A percentile compares a stretch with the other conserved stretches of the same genome.
These are phyloP conservation scores for Lichenothelia convexa DNA, from an alignment of 495 filamentous ascomycete species.

Conservation along the genomic window DNA sequence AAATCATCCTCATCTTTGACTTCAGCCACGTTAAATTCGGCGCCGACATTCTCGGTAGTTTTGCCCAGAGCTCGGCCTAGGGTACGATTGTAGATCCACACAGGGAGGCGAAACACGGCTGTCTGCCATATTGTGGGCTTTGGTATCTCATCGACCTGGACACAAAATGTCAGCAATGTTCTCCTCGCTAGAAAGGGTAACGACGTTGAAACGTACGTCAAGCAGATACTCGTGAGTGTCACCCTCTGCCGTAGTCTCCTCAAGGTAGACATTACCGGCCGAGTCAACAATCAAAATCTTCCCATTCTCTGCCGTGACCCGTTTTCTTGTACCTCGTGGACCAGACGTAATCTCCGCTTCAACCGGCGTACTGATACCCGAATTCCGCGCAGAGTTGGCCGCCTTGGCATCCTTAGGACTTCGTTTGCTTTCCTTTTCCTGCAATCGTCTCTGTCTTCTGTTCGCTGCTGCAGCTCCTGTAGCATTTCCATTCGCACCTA, in stretches of 20 bases:
- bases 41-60: conserved; percentile 6
- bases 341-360: conserved; percentile 20
- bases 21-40: conserved; percentile 11
- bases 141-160: conserved; percentile 23
- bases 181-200: background rate
- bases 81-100: conserved; percentile 19
- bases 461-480: conserved; percentile 39
- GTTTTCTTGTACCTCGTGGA: conserved; percentile 54
- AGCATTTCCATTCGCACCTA: too few relatives aligned
- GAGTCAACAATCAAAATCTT: conserved; percentile 89
- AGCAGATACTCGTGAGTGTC: conserved; percentile 64
- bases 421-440: conserved; percentile 64
- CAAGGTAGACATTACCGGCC: conserved; percentile 75
- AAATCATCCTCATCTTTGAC: conserved; percentile 5
- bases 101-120: conserved; percentile 22
- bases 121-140: conserved; percentile 22
- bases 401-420: conserved; percentile 29
- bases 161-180: background rate
- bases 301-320: conserved; percentile 81
- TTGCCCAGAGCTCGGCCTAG: conserved; percentile 17
- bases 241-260: conserved; percentile 76
- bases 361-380: conserved; percentile 20
- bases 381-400: conserved; percentile 26
- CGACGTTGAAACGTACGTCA: conserved; percentile 36
- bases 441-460: conserved; percentile 68